Conservation (phyloP, 202 grass and related monocot species). For the Saccharum hybrid region DNA sequence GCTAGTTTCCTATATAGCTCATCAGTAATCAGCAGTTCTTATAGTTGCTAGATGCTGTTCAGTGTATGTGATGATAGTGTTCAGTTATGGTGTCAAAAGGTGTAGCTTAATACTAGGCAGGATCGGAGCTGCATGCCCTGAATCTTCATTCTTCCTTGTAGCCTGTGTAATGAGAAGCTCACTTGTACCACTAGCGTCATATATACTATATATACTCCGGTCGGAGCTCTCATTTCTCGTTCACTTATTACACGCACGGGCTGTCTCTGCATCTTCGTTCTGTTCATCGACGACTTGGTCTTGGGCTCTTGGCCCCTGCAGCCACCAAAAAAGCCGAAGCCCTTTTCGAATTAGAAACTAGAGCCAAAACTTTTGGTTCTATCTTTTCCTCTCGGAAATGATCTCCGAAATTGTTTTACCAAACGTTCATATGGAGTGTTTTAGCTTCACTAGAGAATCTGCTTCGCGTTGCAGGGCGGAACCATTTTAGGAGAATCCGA, state of each 20-base stretch:
- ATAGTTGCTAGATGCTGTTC: slow-evolving; percentile 29
- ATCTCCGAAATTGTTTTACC: no score
- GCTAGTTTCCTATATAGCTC: slow-evolving; percentile 8
- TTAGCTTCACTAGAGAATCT: no score
- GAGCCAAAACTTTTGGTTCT: no score
- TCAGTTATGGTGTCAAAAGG: slow-evolving; percentile 9
- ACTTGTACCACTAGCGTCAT: slow-evolving; percentile 14
- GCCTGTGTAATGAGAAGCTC: neutral
- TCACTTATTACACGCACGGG: neutral
- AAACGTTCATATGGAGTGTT: no score
- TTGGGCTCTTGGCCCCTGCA: neutral
- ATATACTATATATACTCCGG: no score
- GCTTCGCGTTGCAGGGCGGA: no score
- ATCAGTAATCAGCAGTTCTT: neutral
- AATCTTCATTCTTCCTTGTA: neutral
- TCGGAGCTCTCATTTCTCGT: no score
- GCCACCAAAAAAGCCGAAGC: neutral
- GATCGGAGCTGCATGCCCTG: neutral
- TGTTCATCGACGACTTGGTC: neutral
- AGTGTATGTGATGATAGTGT: slow-evolving; percentile 32
- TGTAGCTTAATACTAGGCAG: neutral
- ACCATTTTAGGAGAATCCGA: no score
- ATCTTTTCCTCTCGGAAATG: no score
- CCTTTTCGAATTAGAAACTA: neutral
- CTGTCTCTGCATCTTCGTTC: neutral